Evolutionary conservation across 768 basidiomycete species (phyloP).

Genomic region (Phylloporus sp.): DNA sequence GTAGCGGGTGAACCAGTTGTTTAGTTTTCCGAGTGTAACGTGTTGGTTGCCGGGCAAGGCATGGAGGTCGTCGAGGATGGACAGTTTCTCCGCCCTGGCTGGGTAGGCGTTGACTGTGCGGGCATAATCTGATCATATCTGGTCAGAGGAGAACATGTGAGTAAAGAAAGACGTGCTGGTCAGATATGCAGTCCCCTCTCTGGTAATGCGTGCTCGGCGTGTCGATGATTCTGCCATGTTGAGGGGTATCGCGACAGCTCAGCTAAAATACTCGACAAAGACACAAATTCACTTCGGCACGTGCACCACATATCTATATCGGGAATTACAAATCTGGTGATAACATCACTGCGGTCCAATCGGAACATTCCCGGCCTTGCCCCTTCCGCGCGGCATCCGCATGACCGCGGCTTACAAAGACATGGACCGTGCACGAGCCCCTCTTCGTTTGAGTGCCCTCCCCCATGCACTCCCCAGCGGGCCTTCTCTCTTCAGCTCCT

Average conservation of each 20-base stretch:
- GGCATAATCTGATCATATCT: conserved; percentile 17
- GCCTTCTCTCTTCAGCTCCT: conserved; percentile 53
- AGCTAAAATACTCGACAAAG: conserved; percentile 1
- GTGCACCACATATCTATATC: conserved; percentile 15
- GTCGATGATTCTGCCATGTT: background rate
- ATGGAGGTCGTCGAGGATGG: conserved; percentile 11
- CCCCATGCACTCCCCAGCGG: conserved; percentile 58
- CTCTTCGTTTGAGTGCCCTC: conserved; percentile 30
- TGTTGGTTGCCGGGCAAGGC: conserved; percentile 21
- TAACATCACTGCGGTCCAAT: conserved; percentile 16
- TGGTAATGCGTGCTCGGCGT: background rate
- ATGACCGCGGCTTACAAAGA: conserved; percentile 23
- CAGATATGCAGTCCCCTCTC: conserved; percentile 3
- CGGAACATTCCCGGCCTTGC: background rate
- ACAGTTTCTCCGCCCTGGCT: conserved; percentile 5
- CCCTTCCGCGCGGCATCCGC: conserved; percentile 9
- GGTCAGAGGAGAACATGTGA: background rate
- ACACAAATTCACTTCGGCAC: conserved; percentile 1
- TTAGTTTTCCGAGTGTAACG: conserved; percentile 17
- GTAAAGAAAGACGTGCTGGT: background rate
- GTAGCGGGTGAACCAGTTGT: conserved; percentile 22
- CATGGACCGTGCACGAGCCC: conserved; percentile 23
- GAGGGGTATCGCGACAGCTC: background rate
- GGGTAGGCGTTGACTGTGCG: conserved; percentile 15
- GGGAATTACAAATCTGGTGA: conserved; percentile 13